phyloP scores from a whole-genome alignment of 352 stramenopile genomes.

The Globisporangium nagaii region DNA sequence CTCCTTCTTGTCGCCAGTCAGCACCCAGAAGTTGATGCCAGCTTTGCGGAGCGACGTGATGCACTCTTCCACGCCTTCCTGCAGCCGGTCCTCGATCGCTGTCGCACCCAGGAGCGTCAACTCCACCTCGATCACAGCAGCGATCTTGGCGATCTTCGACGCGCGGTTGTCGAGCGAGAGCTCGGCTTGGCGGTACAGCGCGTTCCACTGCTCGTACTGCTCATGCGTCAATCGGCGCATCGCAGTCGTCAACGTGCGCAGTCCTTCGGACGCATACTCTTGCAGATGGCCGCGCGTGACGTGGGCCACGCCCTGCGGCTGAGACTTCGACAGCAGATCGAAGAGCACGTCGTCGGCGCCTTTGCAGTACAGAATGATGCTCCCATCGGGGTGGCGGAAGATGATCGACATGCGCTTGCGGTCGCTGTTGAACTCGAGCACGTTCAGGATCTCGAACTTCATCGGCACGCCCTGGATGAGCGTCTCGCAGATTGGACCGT shows the following conservation, averaged over 20 bases:
- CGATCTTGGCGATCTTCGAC: constrained; percentile 68
- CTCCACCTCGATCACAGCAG: constrained; percentile 82
- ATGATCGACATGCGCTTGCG: constrained; percentile 99
- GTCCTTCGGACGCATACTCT: constrained; percentile 71
- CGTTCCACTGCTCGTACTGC: constrained; percentile 74
- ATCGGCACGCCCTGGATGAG: constrained; percentile 54
- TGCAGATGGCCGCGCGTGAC: constrained; percentile 80
- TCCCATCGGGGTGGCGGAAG: constrained; percentile 72
- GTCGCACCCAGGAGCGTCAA: constrained; percentile 86
- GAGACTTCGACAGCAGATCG: constrained; percentile 50
- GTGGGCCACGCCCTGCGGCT: constrained; percentile 73
- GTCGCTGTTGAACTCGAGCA: constrained; percentile 98
- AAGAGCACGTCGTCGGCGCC: constrained; percentile 80
- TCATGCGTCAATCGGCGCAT: constrained; percentile 58
- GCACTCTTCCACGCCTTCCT: constrained; percentile 90
- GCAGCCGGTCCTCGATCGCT: constrained; percentile 91
- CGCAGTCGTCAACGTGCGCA: constrained; percentile 71
- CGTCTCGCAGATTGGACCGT: constrained; percentile 63
- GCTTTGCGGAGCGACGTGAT: constrained; percentile 90
- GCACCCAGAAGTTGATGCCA: constrained; percentile 95
- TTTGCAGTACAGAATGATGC: constrained; percentile 82
- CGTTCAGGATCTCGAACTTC: constrained; percentile 92
- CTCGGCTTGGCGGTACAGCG: constrained; percentile 68
- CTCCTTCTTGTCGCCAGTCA: constrained; percentile 91
- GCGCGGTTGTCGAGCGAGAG: constrained; percentile 68